Base-by-base conservation (phyloP, 2,329 filamentous ascomycete species). In the Massarina eburnea region DNA sequence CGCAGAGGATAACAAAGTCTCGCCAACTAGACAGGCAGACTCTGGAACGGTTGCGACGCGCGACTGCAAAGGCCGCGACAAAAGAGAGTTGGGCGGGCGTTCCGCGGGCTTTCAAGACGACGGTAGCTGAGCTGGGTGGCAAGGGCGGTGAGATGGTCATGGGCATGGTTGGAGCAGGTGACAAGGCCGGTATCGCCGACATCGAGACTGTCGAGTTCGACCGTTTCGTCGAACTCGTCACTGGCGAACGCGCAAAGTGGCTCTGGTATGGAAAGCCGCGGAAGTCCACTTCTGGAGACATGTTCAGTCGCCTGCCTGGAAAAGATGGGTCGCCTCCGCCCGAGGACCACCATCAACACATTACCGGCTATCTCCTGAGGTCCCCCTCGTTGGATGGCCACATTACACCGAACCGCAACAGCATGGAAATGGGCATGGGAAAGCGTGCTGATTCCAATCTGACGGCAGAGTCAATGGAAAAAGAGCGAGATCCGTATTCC, bases 61-160 rank as follows among this genome's bases (percentile, higher is more conserved):
- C 79, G n/a, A 96, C 92, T 10, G 89, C 89, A 30, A 97, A 96
- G 67, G 91, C 90, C 24, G 91, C 91, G 2, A 88, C 86, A 40
- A 87, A 89, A 26, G 91, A 96, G 64, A 88, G 87, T 2, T 96
- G 92, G 89, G 88, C 86, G 14, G n/a, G n/a, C n/a, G 89, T 95
- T n/a, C 89, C 91, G 40, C 86, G 89, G 61, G 91, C 92, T 15
- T 90, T 99, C 60, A 97, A 97, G 67, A 95, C 90, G 3, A 96
- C 92, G 0, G 88, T 97, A 37, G 91, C 88, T 15, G 94, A 96
- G 70, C 83, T 99, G 30, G 90, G 90, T 56, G 92, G 94, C 12
- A 96, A 96, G 67, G 86, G 92, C 42, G 91, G 91, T 38, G 92
- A 96, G 68, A 88, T 96, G 73, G 86, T 96, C 37, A 90, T 95